phyloP scores from a whole-genome alignment of 768 basidiomycete genomes.

The Amanita pseudoporphyria region DNA sequence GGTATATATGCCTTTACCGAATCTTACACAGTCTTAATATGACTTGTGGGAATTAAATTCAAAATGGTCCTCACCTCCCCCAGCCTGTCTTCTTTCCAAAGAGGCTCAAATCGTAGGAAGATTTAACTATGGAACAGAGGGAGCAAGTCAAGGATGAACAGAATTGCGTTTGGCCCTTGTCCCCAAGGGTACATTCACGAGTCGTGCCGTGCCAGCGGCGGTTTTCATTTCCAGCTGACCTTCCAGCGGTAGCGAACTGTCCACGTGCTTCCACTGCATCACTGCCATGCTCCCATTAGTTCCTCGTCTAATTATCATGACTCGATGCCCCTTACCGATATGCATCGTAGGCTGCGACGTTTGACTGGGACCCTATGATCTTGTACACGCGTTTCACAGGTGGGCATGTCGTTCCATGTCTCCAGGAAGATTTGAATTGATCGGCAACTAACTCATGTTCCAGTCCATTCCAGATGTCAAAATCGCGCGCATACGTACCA shows the following conservation, averaged over 20 bases:
- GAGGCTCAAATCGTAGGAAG: conserved; percentile 52
- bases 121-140: conserved; percentile 53
- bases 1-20: conserved; percentile 64
- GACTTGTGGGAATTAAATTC: neutral
- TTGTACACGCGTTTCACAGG: conserved; percentile 56
- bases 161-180: conserved; percentile 45
- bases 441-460: conserved; percentile 34
- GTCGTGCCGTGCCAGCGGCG: conserved; percentile 70
- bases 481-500: conserved; percentile 26
- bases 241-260: conserved; percentile 42
- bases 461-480: conserved; percentile 2
- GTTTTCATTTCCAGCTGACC: conserved; percentile 61
- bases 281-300: conserved; percentile 21
- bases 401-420: conserved; percentile 48
- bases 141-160: conserved; percentile 52
- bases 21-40: conserved; percentile 24
- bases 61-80: conserved; percentile 42
- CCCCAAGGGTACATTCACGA: conserved; percentile 54
- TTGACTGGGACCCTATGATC: conserved; percentile 39
- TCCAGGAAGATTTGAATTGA: conserved; percentile 64
- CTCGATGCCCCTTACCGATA: conserved; percentile 36
- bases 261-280: conserved; percentile 49
- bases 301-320: neutral
- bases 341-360: conserved; percentile 45
- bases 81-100: conserved; percentile 66